These are phyloP conservation scores for Naganishia friedmannii DNA, from an alignment of 768 basidiomycete genomes.

Conservation along the genomic window DNA sequence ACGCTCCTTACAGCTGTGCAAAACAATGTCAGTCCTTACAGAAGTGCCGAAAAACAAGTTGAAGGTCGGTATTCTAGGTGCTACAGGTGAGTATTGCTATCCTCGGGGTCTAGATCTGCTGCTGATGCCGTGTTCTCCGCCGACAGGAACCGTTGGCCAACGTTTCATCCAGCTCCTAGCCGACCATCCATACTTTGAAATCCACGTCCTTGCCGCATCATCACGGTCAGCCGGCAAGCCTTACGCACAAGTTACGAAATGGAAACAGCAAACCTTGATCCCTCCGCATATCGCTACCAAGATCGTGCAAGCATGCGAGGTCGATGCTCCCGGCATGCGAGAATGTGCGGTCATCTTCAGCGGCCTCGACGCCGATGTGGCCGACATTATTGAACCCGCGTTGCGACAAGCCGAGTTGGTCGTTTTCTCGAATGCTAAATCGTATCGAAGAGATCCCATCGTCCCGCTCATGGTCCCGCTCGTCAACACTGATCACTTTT, in stretches of 20 bases:
- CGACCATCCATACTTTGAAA: conserved; percentile 81
- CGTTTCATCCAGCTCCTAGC: conserved; percentile 86
- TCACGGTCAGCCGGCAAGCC: conserved; percentile 77
- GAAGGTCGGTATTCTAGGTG: conserved; percentile 54
- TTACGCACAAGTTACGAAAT: conserved; percentile 68
- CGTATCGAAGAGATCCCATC: conserved; percentile 82
- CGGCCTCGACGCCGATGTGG: conserved; percentile 91
- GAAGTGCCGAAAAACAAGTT: conserved; percentile 39
- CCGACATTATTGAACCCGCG: conserved; percentile 85
- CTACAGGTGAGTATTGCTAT: conserved; percentile 45
- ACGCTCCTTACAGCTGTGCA: neutral
- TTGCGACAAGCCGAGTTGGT: conserved; percentile 83
- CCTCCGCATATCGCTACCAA: conserved; percentile 65
- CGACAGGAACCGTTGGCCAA: conserved; percentile 79
- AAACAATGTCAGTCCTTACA: conserved; percentile 20
- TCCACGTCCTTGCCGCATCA: conserved; percentile 85
- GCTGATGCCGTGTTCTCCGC: neutral
- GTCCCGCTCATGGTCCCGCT: conserved; percentile 95
- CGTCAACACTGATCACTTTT: conserved; percentile 81
- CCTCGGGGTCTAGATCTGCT: too few species aligned
- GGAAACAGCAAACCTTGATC: conserved; percentile 83
- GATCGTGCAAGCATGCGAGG: conserved; percentile 71
- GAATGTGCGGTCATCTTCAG: conserved; percentile 88
- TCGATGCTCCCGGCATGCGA: conserved; percentile 62
- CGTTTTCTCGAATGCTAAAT: conserved; percentile 97